Evolutionary conservation across 345 rosid species (phyloP).

Genomic region (Laguncularia racemosa): DNA sequence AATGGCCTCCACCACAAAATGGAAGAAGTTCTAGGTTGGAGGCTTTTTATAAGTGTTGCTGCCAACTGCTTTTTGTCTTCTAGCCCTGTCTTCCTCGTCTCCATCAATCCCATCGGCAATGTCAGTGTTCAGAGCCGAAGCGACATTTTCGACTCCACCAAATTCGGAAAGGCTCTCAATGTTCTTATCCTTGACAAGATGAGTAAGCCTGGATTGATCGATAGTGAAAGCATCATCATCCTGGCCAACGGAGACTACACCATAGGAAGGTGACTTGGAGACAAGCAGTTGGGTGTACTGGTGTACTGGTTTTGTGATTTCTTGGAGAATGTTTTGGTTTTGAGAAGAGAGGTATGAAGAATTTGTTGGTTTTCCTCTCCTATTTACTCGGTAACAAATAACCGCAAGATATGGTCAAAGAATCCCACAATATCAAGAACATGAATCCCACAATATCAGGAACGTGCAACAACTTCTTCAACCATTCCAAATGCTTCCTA

Average conservation of each 20-base stretch:
- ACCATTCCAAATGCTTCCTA: no score
- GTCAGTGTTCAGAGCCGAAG: slow-evolving; percentile 31
- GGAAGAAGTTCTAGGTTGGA: slow-evolving; percentile 35
- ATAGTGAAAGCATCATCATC: slow-evolving; percentile 19
- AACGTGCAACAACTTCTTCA: no score
- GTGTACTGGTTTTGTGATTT: not conserved
- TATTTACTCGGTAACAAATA: no score
- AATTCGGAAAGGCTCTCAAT: no score
- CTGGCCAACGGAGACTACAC: slow-evolving; percentile 13
- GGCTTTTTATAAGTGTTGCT: no score
- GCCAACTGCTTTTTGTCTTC: slow-evolving; percentile 43
- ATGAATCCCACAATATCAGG: no score
- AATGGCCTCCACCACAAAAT: slow-evolving; percentile 45
- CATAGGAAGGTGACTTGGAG: slow-evolving; percentile 5
- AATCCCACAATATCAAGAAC: no score
- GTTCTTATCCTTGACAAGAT: slow-evolving; percentile 35
- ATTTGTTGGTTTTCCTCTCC: no score
- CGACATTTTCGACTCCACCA: no score
- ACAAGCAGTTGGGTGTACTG: not conserved
- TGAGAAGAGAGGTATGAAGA: no score
- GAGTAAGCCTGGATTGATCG: slow-evolving; percentile 21
- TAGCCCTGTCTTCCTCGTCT: slow-evolving; percentile 20
- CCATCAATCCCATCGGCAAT: slow-evolving; percentile 28
- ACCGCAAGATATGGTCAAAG: no score
- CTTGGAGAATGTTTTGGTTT: not conserved